A percentile compares a stretch with the other conserved stretches of the same genome.
Conservation (phyloP, 257 asterid species). For the Capsicum chinense region DNA sequence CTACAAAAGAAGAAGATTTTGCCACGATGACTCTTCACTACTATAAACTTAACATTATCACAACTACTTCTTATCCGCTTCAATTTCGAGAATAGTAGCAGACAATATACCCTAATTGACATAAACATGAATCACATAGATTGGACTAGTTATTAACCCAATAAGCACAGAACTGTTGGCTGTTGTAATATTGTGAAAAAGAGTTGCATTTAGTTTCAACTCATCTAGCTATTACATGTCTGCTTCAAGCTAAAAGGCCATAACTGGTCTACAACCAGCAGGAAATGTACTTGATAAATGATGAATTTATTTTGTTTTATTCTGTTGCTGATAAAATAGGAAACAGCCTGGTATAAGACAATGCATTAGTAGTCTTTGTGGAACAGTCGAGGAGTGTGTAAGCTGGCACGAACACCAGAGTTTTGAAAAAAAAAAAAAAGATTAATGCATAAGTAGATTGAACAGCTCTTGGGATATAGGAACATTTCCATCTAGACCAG, state of each 20-base stretch:
- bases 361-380: background rate
- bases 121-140: background rate
- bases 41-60: background rate
- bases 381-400: background rate
- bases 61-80: conserved; percentile 12
- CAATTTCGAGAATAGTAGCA: background rate
- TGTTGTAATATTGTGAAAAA: background rate
- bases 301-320: background rate
- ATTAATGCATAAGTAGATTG: background rate
- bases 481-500: conserved; percentile 4
- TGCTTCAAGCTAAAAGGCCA: conserved; percentile 5
- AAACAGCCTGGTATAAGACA: background rate
- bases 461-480: background rate
- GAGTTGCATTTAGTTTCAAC: background rate
- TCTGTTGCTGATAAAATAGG: background rate
- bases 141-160: background rate
- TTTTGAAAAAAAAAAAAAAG: background rate
- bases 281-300: conserved; percentile 9
- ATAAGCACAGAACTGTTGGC: conserved; percentile 1
- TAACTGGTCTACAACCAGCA: background rate
- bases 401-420: background rate
- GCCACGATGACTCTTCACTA: background rate
- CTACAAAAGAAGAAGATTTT: conserved; percentile 38
- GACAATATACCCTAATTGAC: background rate
- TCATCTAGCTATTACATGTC: conserved; percentile 1